Percentiles rank a stretch among this genome's conserved stretches.
Conservation (phyloP, 2,329 filamentous ascomycete species). For the Hypomyces rosellus region DNA sequence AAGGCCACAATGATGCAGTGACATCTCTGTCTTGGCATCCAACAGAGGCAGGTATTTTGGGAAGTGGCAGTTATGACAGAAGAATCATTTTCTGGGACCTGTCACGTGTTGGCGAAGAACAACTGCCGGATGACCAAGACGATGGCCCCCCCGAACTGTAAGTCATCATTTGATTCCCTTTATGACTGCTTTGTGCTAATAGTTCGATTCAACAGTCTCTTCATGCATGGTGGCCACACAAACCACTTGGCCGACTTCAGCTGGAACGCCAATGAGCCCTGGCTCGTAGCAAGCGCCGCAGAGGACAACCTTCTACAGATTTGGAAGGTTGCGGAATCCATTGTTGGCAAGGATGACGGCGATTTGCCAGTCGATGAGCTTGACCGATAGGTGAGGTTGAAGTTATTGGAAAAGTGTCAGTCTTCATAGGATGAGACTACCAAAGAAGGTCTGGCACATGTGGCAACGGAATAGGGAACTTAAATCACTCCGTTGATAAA, state of each 20-base stretch:
- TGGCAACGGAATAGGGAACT: constrained; percentile 14
- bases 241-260: constrained; percentile 95
- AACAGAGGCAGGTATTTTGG: constrained; percentile 78
- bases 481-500: constrained; percentile 4
- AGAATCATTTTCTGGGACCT: constrained; percentile 97
- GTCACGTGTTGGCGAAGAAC: constrained; percentile 85
- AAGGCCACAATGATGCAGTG: constrained; percentile 83
- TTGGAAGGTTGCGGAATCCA: constrained; percentile 80
- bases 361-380: constrained; percentile 73
- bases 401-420: constrained; percentile 24
- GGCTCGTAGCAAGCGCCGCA: constrained; percentile 91
- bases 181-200: neutral
- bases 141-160: constrained; percentile 93
- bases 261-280: constrained; percentile 96
- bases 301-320: constrained; percentile 97
- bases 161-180: constrained; percentile 29
- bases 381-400: constrained; percentile 48
- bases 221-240: constrained; percentile 98
- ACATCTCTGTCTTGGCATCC: constrained; percentile 95
- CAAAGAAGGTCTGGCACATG: constrained; percentile 14
- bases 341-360: constrained; percentile 69
- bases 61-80: constrained; percentile 86
- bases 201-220: constrained; percentile 52
- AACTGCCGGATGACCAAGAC: constrained; percentile 88
- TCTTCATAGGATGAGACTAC: constrained; percentile 26